These are phyloP conservation scores for Backusella parvicylindrica DNA, from an alignment of 192 early-diverging fungal genomes.

Conservation along the genomic window DNA sequence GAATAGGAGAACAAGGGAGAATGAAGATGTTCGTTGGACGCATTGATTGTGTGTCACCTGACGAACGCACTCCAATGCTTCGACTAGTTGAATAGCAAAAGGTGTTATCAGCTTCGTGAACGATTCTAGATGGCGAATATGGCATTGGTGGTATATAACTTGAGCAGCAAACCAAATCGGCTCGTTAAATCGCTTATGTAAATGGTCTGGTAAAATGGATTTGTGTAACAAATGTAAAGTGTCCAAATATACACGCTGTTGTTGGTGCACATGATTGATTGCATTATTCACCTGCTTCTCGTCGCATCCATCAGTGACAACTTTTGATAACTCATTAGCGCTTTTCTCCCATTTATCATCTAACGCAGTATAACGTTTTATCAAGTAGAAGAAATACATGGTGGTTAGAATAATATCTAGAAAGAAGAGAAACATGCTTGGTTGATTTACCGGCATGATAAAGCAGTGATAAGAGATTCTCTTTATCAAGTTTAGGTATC, in stretches of 20 bases:
- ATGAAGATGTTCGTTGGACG: background rate
- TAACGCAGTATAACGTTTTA: background rate
- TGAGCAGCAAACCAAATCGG: slow-evolving; percentile 14
- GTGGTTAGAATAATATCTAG: background rate
- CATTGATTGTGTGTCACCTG: background rate
- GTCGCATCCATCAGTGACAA: background rate
- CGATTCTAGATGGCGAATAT: slow-evolving; percentile 5
- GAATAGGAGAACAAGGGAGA: background rate
- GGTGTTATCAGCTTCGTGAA: background rate
- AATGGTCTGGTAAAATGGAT: background rate
- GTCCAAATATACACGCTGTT: slow-evolving; percentile 9
- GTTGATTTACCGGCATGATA: slow-evolving; percentile 8
- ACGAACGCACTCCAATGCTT: background rate
- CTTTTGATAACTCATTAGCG: background rate
- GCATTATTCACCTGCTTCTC: background rate
- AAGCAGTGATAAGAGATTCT: background rate
- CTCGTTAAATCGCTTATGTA: slow-evolving; percentile 1
- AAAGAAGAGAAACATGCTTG: background rate
- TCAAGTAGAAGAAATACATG: background rate
- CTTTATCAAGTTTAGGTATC: background rate
- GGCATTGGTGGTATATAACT: background rate
- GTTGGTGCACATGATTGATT: slow-evolving; percentile 3
- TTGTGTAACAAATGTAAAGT: slow-evolving; percentile 12
- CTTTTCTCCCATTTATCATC: slow-evolving; percentile 6
- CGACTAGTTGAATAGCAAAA: background rate